Conservation (phyloP, 306 rosid species). For the Sesbania bispinosa region DNA sequence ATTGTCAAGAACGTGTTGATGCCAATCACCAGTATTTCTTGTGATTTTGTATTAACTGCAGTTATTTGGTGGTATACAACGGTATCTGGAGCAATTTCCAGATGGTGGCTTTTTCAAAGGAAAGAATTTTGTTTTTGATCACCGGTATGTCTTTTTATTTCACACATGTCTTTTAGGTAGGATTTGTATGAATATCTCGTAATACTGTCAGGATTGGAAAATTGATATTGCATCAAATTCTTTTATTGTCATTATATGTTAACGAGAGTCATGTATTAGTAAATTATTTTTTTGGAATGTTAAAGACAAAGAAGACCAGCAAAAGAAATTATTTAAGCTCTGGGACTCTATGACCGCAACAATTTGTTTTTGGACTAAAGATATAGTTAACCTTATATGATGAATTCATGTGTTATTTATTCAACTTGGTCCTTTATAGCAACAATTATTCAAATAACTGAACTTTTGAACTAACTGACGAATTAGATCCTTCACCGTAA, state of each 20-base stretch:
- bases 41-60: slow-evolving; percentile 36
- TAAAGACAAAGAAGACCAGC: not conserved
- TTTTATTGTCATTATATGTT: not conserved
- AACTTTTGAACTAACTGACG: not conserved
- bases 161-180: slow-evolving; percentile 3
- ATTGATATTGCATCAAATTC: not conserved
- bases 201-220: slow-evolving; percentile 10
- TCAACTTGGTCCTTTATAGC: slow-evolving; percentile 5
- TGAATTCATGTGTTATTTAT: not conserved
- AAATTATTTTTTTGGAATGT: no score
- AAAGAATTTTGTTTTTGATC: slow-evolving; percentile 96
- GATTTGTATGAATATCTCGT: slow-evolving; percentile 8
- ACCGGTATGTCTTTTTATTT: slow-evolving; percentile 47
- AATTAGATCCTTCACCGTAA: not conserved
- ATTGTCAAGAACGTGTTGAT: not conserved
- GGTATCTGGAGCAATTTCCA: slow-evolving; percentile 88
- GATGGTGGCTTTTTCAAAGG: slow-evolving; percentile 86
- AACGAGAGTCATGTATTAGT: not conserved
- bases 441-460: not conserved
- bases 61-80: slow-evolving; percentile 94
- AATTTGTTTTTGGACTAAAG: not conserved
- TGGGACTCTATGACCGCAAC: not conserved
- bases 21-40: slow-evolving; percentile 9
- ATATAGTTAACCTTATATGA: not conserved
- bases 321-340: slow-evolving; percentile 2